Percentiles rank a stretch among this genome's conserved stretches.
Evolutionary conservation across 495 filamentous ascomycete genomes (phyloP).

Genomic region (Penicillium maclennaniae): DNA sequence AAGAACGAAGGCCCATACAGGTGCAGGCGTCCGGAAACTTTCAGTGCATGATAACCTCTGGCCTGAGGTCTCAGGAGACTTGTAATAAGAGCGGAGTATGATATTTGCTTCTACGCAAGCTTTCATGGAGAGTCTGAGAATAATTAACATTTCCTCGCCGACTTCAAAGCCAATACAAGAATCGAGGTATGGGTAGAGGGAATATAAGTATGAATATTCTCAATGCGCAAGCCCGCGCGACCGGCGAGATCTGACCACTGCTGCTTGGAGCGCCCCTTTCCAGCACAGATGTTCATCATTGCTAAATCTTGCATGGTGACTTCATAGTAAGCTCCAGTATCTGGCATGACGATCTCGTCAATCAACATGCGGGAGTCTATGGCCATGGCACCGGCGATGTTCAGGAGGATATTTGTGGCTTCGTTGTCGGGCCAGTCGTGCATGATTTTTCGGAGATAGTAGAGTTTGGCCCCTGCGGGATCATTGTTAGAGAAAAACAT

Average conservation of each 20-base stretch:
- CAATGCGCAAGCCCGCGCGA: constrained; percentile 37
- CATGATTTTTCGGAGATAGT: constrained; percentile 40
- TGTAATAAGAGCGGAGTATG: not conserved
- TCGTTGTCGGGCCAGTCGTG: constrained; percentile 38
- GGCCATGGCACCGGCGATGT: constrained; percentile 29
- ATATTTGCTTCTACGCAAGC: too few relatives aligned
- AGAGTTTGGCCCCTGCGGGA: constrained; percentile 24
- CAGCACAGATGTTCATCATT: constrained; percentile 35
- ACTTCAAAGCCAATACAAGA: not conserved
- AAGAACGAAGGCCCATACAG: not conserved
- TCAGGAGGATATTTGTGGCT: constrained; percentile 30
- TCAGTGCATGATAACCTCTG: too few relatives aligned
- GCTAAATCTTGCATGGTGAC: constrained; percentile 31
- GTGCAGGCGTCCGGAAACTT: too few relatives aligned
- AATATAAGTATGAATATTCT: constrained; percentile 38
- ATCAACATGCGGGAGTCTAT: constrained; percentile 37
- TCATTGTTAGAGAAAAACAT: not conserved
- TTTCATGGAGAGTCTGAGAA: not conserved
- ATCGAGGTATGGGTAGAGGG: constrained; percentile 19
- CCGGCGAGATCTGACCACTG: constrained; percentile 41
- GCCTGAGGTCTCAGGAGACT: too few relatives aligned
- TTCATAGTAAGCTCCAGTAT: constrained; percentile 29
- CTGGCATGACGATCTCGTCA: constrained; percentile 37
- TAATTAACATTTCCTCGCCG: not conserved
- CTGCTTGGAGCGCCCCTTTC: constrained; percentile 30